A percentile compares a stretch with the other conserved stretches of the same genome.
Conservation (phyloP, 768 basidiomycete genomes). For the Tricholoma hemisulphureum region DNA sequence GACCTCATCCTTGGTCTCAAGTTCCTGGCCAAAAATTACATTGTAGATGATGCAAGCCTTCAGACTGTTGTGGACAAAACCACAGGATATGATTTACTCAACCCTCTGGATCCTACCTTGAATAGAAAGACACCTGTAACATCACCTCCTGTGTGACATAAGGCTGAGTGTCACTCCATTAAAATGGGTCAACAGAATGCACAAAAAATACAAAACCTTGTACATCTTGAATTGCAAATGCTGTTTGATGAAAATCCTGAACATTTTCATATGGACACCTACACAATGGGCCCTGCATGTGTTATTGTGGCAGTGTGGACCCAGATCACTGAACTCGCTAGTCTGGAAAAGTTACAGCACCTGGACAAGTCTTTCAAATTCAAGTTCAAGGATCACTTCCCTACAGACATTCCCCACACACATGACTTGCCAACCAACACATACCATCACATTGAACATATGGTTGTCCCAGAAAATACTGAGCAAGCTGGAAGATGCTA, state of each 20-base stretch:
- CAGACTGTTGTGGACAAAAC: not conserved
- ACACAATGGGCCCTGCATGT: not conserved
- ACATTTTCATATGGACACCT: not conserved
- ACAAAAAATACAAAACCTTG: not conserved
- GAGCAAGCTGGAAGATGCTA: not conserved
- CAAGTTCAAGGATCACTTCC: not conserved
- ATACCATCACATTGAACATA: not conserved
- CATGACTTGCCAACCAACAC: not conserved
- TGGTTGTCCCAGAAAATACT: not conserved
- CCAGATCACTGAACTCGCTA: not conserved
- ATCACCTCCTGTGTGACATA: not conserved
- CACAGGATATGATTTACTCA: constrained; percentile 10
- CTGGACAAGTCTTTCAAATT: not conserved
- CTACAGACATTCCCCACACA: not conserved
- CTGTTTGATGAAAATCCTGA: not conserved
- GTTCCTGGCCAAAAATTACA: not conserved
- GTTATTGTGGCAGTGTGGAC: not conserved
- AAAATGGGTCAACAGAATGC: not conserved
- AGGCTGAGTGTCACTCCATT: not conserved
- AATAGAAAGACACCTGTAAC: not conserved
- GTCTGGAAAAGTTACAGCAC: not conserved
- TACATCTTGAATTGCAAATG: not conserved
- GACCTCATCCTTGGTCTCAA: not conserved
- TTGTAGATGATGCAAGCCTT: not conserved
- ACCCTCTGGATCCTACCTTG: constrained; percentile 6